These are phyloP conservation scores for Ormosia semicastrata DNA, from an alignment of 306 rosid species.

Conservation along the genomic window DNA sequence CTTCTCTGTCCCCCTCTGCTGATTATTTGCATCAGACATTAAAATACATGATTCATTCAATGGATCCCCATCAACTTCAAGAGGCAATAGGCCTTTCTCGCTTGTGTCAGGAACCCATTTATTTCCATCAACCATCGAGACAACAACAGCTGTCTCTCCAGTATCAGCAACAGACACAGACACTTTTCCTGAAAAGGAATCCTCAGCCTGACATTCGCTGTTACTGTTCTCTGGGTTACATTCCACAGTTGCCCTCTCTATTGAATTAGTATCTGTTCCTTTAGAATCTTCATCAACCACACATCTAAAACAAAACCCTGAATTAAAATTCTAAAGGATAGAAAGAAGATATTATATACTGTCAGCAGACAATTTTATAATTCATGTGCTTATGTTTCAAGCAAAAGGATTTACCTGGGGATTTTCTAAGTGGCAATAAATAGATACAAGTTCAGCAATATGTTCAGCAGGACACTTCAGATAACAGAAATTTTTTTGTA, in stretches of 20 bases:
- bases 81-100: constrained; percentile 37
- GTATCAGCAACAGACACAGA: constrained; percentile 85
- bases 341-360: constrained; percentile 23
- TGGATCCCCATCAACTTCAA: constrained; percentile 47
- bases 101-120: constrained; percentile 43
- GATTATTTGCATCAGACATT: constrained; percentile 41
- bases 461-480: not conserved
- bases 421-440: constrained; percentile 8
- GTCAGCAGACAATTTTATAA: constrained; percentile 25
- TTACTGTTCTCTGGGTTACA: constrained; percentile 36
- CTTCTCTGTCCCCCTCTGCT: constrained; percentile 33
- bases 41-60: constrained; percentile 46
- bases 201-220: constrained; percentile 40
- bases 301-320: constrained; percentile 62
- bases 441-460: not conserved
- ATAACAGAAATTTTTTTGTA: not conserved
- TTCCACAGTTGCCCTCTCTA: constrained; percentile 33
- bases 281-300: constrained; percentile 48
- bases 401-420: constrained; percentile 4
- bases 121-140: constrained; percentile 70
- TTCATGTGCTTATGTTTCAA: constrained; percentile 7
- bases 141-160: constrained; percentile 94
- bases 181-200: constrained; percentile 62
- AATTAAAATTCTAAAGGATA: constrained; percentile 28
- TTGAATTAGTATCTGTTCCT: constrained; percentile 40